These are phyloP conservation scores for Lipomyces lipofer DNA, from an alignment of 805 yeast species.

Conservation along the genomic window DNA sequence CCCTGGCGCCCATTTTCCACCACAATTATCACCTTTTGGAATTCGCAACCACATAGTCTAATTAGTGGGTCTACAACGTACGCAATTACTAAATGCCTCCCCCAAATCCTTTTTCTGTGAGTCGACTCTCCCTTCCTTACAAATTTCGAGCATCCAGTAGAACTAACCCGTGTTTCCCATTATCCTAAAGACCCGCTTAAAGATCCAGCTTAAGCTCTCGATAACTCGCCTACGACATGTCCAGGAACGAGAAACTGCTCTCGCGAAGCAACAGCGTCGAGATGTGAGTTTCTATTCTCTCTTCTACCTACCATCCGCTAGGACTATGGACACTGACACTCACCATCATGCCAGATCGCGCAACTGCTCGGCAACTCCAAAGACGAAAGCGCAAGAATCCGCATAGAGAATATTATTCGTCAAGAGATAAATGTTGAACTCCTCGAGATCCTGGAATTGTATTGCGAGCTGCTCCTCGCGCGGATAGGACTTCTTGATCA, in stretches of 20 bases:
- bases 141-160: not conserved
- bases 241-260: slow-evolving; percentile 72
- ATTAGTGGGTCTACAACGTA: no score
- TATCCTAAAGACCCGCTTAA: slow-evolving; percentile 28
- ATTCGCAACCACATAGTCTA: no score
- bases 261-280: slow-evolving; percentile 73
- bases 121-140: not conserved
- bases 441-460: slow-evolving; percentile 74
- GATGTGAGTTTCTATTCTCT: slow-evolving; percentile 44
- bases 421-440: slow-evolving; percentile 80
- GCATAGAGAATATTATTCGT: slow-evolving; percentile 80
- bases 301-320: no score
- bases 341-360: no score
- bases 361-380: slow-evolving; percentile 68
- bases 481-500: slow-evolving; percentile 63
- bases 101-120: not conserved
- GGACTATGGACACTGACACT: no score
- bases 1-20: no score
- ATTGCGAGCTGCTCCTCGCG: slow-evolving; percentile 78
- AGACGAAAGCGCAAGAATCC: slow-evolving; percentile 76
- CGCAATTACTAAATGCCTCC: not conserved
- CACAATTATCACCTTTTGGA: no score
- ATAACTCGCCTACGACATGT: slow-evolving; percentile 67
- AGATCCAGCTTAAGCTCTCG: slow-evolving; percentile 58
- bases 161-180: no score